These are phyloP conservation scores for Citrus unshiu DNA, from an alignment of 345 rosid genomes.

Conservation along the genomic window DNA sequence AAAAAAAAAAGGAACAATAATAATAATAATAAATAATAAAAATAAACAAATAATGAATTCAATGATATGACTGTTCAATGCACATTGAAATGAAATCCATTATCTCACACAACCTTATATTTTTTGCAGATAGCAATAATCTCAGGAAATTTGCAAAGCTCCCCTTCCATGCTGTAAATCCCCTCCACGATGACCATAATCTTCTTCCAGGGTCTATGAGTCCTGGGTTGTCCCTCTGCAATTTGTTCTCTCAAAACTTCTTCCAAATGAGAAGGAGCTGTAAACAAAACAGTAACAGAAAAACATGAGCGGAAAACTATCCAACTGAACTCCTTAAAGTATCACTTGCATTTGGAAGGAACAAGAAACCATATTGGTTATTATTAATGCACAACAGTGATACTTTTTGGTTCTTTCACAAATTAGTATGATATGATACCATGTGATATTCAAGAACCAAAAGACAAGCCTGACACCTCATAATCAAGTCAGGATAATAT, in stretches of 20 bases:
- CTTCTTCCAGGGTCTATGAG: constrained; percentile 96
- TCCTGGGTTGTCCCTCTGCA: constrained; percentile 89
- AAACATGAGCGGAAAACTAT: constrained; percentile 4
- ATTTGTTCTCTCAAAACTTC: constrained; percentile 89
- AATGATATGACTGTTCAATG: not conserved
- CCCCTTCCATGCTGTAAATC: constrained; percentile 97
- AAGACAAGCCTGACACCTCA: not conserved
- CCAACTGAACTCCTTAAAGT: not conserved
- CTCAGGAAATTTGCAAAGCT: constrained; percentile 88
- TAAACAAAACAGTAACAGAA: constrained; percentile 12
- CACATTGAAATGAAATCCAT: not conserved
- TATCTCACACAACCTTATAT: constrained; percentile 58
- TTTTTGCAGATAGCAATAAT: constrained; percentile 86
- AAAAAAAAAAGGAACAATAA: not conserved
- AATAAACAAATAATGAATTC: not conserved
- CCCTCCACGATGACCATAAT: constrained; percentile 87
- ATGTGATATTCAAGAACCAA: not conserved
- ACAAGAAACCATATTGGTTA: not conserved
- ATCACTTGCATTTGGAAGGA: not conserved
- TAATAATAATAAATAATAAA: not conserved
- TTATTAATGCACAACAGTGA: not conserved
- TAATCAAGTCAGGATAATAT: not conserved
- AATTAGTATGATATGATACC: not conserved
- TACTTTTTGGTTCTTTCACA: not conserved
- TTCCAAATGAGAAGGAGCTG: constrained; percentile 95